phyloP scores from a whole-genome alignment of 176 grass and related monocot genomes.

The Carex littledalei region DNA sequence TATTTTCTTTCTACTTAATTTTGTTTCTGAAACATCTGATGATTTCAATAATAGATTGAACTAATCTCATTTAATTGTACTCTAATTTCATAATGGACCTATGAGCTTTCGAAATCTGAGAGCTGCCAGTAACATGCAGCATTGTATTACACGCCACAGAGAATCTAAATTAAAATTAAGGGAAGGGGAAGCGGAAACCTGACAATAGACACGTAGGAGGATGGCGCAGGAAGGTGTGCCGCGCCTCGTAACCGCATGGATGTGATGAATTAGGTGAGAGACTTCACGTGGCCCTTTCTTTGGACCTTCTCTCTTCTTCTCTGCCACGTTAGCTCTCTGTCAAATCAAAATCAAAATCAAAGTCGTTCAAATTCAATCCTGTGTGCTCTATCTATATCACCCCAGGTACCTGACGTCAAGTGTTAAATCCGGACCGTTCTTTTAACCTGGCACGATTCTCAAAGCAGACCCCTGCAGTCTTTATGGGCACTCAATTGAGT shows the following conservation, averaged over 20 bases:
- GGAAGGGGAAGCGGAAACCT: neutral
- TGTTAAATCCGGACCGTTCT: too few relatives aligned
- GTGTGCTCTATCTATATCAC: too few relatives aligned
- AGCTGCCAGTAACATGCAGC: neutral
- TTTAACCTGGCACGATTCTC: too few relatives aligned
- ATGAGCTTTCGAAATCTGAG: too few relatives aligned
- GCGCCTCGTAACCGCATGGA: slow-evolving; percentile 9
- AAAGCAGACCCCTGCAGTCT: too few relatives aligned
- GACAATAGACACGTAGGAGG: neutral
- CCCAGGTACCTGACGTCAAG: too few relatives aligned
- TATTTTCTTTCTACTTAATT: too few relatives aligned
- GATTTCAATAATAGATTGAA: too few relatives aligned
- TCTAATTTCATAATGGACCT: too few relatives aligned
- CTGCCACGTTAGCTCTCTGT: neutral
- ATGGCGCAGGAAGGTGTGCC: neutral
- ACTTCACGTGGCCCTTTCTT: slow-evolving; percentile 11
- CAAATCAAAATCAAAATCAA: neutral
- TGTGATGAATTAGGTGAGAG: neutral
- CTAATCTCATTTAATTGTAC: too few relatives aligned
- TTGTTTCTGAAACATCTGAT: too few relatives aligned
- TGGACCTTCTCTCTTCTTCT: neutral
- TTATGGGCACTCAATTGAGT: too few relatives aligned
- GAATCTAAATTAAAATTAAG: neutral
- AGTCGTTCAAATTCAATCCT: neutral
- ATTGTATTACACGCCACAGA: neutral